These are phyloP conservation scores for Vanrija sp. DNA, from an alignment of 1,284 basidiomycete genomes.

Conservation along the genomic window DNA sequence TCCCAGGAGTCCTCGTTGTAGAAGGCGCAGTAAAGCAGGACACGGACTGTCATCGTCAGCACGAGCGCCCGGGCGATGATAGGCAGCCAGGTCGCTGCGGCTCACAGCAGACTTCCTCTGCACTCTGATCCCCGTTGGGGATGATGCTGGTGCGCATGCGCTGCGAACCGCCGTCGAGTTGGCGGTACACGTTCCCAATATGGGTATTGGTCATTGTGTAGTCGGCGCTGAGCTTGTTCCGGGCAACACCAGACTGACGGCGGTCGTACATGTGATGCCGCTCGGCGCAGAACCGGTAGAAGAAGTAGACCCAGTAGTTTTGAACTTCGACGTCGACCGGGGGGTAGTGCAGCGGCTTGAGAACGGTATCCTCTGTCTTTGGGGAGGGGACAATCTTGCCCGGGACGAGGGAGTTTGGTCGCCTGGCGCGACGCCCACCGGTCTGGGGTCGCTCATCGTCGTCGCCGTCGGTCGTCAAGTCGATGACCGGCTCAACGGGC, in stretches of 20 bases:
- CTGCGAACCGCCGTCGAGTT: slow-evolving; percentile 22
- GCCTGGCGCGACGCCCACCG: too few species aligned
- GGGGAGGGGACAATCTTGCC: too few species aligned
- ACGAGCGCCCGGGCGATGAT: too few species aligned
- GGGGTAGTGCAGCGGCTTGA: slow-evolving; percentile 15
- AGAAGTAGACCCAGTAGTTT: slow-evolving; percentile 28
- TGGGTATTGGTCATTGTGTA: slow-evolving; percentile 21
- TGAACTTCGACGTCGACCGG: slow-evolving; percentile 14
- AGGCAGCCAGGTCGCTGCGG: background rate
- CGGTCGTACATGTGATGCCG: slow-evolving; percentile 26
- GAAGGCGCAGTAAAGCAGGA: slow-evolving; percentile 30
- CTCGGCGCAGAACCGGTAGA: slow-evolving; percentile 36
- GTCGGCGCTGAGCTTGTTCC: slow-evolving; percentile 21
- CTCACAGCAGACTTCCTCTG: slow-evolving; percentile 33
- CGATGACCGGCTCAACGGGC: too few species aligned
- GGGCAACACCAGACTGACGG: slow-evolving; percentile 15
- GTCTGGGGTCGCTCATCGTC: too few species aligned
- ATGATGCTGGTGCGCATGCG: slow-evolving; percentile 18
- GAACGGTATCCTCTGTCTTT: background rate
- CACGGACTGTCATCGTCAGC: slow-evolving; percentile 22
- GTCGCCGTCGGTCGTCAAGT: too few species aligned
- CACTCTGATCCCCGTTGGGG: slow-evolving; percentile 21
- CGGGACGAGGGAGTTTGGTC: too few species aligned
- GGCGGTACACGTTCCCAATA: slow-evolving; percentile 29
- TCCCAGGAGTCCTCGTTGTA: slow-evolving; percentile 26